Evolutionary conservation across 1,284 basidiomycete genomes (phyloP).

Genomic region (Melampsora larici-populina): DNA sequence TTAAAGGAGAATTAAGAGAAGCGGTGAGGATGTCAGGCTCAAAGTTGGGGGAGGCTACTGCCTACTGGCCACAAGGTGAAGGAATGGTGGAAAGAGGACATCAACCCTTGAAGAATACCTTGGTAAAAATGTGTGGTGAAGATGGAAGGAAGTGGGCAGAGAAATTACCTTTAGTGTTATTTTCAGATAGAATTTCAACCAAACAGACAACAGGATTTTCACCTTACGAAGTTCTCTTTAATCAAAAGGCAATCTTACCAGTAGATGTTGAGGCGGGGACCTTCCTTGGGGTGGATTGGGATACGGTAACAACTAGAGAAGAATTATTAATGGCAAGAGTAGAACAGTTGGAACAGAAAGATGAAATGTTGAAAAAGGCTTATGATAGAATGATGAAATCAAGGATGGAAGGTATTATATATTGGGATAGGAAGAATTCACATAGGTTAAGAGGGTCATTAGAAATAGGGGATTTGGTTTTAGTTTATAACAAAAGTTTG

Average conservation of each 20-base stretch:
- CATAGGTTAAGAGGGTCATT: background rate
- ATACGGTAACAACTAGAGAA: background rate
- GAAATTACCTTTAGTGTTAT: too few species aligned
- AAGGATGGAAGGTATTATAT: background rate
- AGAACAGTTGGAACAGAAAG: background rate
- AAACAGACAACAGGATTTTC: background rate
- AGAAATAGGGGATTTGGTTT: background rate
- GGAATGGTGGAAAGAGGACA: too few species aligned
- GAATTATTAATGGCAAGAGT: slow-evolving; percentile 13
- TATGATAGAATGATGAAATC: background rate
- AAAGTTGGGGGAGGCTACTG: too few species aligned
- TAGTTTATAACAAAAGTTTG: too few species aligned
- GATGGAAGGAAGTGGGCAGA: too few species aligned
- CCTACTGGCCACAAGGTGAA: too few species aligned
- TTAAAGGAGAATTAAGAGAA: too few species aligned
- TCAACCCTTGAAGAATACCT: slow-evolving; percentile 13
- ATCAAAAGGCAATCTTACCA: background rate
- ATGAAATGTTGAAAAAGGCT: background rate
- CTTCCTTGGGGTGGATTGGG: slow-evolving; percentile 1
- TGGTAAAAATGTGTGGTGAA: too few species aligned
- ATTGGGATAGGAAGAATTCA: background rate
- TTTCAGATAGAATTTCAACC: too few species aligned
- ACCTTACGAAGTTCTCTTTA: too few species aligned
- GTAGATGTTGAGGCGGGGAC: background rate
- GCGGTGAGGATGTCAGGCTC: too few species aligned